Conservation (phyloP, 202 grass and related monocot species). For the Setaria viridis region DNA sequence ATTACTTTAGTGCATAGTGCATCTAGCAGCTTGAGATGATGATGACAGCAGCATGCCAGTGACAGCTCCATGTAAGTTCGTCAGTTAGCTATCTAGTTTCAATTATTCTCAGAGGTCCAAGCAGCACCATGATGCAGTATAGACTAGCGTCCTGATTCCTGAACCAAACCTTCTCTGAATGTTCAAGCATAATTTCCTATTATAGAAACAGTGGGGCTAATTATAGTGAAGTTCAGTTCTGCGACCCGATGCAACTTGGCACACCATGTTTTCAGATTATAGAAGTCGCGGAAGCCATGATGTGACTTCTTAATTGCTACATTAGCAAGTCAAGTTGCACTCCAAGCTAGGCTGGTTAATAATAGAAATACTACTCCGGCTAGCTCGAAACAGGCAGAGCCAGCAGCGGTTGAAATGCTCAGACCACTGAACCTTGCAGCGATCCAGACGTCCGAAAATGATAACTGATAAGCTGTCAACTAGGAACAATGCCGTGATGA, state of each 20-base stretch:
- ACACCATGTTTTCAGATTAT: not conserved
- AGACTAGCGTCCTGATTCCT: not conserved
- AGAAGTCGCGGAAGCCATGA: not conserved
- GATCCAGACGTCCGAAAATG: not conserved
- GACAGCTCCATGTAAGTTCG: not conserved
- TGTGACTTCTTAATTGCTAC: not conserved
- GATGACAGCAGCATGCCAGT: not conserved
- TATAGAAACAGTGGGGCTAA: not conserved
- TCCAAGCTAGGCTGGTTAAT: not conserved
- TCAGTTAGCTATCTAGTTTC: no score
- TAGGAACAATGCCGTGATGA: not conserved
- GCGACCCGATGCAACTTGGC: not conserved
- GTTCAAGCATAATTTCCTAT: not conserved
- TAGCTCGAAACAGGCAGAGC: conserved; percentile 8
- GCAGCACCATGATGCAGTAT: not conserved
- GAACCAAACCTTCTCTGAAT: not conserved
- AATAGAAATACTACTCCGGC: not conserved
- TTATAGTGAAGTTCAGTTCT: not conserved
- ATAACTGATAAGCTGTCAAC: conserved; percentile 9
- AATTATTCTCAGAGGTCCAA: not conserved
- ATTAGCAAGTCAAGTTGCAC: conserved; percentile 35
- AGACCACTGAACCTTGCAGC: not conserved
- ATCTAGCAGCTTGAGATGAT: not conserved
- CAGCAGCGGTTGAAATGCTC: conserved; percentile 17
- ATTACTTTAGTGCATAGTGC: conserved; percentile 4